Evolutionary conservation across 495 filamentous ascomycete species (phyloP).

Genomic region (Penicillium pancosmium): DNA sequence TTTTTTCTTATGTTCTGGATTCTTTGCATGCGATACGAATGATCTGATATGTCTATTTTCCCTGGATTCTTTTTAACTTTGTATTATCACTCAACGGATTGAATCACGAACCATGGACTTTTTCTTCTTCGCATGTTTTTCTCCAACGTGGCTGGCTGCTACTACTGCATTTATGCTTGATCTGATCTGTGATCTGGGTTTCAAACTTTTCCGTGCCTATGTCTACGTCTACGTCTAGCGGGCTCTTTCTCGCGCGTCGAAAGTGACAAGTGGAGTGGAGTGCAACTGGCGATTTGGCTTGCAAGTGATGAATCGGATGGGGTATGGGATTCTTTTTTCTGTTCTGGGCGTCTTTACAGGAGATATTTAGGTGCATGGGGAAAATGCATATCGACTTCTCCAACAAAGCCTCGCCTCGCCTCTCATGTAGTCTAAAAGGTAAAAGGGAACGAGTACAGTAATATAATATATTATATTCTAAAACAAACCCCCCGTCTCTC

Average conservation of each 20-base stretch:
- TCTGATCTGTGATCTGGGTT: constrained; percentile 5
- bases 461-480: not conserved
- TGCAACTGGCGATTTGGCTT: constrained; percentile 34
- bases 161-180: constrained; percentile 9
- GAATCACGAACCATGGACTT: constrained; percentile 32
- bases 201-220: constrained; percentile 21
- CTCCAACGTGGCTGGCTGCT: not conserved
- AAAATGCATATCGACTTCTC: constrained; percentile 23
- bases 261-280: constrained; percentile 10
- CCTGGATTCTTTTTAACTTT: constrained; percentile 23
- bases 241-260: constrained; percentile 16
- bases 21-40: constrained; percentile 27
- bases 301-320: constrained; percentile 24
- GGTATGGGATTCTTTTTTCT: constrained; percentile 23
- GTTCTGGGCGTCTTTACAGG: constrained; percentile 22
- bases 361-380: constrained; percentile 30
- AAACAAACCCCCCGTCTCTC: not conserved
- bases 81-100: constrained; percentile 32
- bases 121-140: constrained; percentile 15
- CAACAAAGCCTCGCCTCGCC: not conserved
- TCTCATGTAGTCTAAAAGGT: not conserved
- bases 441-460: not conserved
- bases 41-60: constrained; percentile 28
- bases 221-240: not conserved
- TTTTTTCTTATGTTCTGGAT: constrained; percentile 8